A percentile compares a stretch with the other conserved stretches of the same genome.
Conservation (phyloP, 2,329 filamentous ascomycete genomes). For the Dothideomycetes sp. region DNA sequence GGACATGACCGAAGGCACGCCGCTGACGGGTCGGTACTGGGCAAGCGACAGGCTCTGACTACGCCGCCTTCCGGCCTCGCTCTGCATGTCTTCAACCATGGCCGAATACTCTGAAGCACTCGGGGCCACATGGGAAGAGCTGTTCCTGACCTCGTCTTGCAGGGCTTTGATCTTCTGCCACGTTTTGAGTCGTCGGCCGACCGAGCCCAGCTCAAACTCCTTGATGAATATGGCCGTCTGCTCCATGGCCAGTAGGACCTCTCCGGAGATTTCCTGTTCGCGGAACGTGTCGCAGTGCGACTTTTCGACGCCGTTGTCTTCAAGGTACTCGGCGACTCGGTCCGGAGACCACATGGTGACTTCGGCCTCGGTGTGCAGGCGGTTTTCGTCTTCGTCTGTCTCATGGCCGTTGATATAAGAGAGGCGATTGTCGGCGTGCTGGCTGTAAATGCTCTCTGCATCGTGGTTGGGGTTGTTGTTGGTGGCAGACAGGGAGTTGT, state of each 20-base stretch:
- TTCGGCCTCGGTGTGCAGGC: slow-evolving; percentile 58
- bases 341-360: slow-evolving; percentile 71
- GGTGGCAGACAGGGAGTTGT: slow-evolving; percentile 42
- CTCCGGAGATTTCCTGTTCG: slow-evolving; percentile 91
- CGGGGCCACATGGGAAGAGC: slow-evolving; percentile 36
- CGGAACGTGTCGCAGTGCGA: slow-evolving; percentile 89
- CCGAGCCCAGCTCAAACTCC: slow-evolving; percentile 85
- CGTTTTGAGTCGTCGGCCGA: slow-evolving; percentile 80
- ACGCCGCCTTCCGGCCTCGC: slow-evolving; percentile 37
- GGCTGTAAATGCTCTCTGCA: slow-evolving; percentile 77
- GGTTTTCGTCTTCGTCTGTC: slow-evolving; percentile 84
- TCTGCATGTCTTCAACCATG: slow-evolving; percentile 23
- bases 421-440: slow-evolving; percentile 55
- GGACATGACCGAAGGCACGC: slow-evolving; percentile 11
- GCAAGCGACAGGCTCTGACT: slow-evolving; percentile 24
- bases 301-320: slow-evolving; percentile 74
- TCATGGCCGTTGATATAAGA: slow-evolving; percentile 93
- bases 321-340: slow-evolving; percentile 82
- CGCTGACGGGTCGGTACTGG: slow-evolving; percentile 6
- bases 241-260: slow-evolving; percentile 89
- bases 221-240: slow-evolving; percentile 93
- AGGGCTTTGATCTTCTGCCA: slow-evolving; percentile 94
- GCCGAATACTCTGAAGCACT: slow-evolving; percentile 35
- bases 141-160: slow-evolving; percentile 71
- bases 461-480: slow-evolving; percentile 48